Conservation (phyloP, 1,284 basidiomycete genomes). For the Fomitopsis pinicola region DNA sequence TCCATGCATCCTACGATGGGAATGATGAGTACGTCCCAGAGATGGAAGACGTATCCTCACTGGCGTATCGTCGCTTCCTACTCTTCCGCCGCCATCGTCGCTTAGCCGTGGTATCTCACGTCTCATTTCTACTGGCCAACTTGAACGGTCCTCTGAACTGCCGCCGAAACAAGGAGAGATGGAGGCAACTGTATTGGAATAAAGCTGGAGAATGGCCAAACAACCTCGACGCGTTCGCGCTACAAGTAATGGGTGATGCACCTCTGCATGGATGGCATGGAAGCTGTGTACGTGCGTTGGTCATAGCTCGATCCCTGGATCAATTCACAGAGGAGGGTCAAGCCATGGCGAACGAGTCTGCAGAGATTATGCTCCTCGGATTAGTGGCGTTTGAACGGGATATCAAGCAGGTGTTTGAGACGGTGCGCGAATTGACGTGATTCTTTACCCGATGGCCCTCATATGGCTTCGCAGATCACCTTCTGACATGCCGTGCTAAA, state of each 20-base stretch:
- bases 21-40: neutral
- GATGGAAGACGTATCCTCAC: neutral
- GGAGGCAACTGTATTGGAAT: neutral
- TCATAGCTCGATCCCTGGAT: neutral
- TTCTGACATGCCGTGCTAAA: too few relatives aligned
- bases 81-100: neutral
- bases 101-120: neutral
- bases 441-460: too few relatives aligned
- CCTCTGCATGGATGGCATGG: neutral
- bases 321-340: too few relatives aligned
- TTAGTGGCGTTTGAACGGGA: too few relatives aligned
- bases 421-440: too few relatives aligned
- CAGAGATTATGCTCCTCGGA: too few relatives aligned
- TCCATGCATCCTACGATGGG: too few relatives aligned
- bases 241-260: neutral
- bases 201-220: neutral
- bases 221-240: neutral
- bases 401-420: too few relatives aligned
- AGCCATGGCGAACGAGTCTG: too few relatives aligned
- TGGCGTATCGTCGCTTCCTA: neutral
- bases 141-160: too few relatives aligned
- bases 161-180: neutral
- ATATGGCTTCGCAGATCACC: too few relatives aligned
- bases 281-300: neutral
- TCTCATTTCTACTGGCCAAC: neutral